These are phyloP conservation scores for Yamadazyma pseudoaaseri DNA, from an alignment of 1,139 yeast species.

Conservation along the genomic window DNA sequence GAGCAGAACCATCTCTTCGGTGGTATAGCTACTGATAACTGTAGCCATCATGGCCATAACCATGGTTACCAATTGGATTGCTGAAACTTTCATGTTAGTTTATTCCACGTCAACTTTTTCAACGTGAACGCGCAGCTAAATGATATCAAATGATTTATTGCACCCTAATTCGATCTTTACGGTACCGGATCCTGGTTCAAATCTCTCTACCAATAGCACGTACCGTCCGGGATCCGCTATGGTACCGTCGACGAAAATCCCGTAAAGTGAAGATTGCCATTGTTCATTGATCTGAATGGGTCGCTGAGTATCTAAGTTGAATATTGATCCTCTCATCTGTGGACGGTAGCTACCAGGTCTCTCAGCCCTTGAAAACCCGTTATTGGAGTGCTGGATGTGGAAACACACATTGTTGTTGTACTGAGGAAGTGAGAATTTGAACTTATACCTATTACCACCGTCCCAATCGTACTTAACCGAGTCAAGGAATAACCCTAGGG, in stretches of 20 bases:
- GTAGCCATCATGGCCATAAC: constrained; percentile 15
- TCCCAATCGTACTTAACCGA: constrained; percentile 34
- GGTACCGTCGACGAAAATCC: constrained; percentile 38
- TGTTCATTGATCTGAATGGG: constrained; percentile 35
- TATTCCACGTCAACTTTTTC: not conserved
- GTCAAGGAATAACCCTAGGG: constrained; percentile 37
- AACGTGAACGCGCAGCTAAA: too few species aligned
- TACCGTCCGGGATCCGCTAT: constrained; percentile 29
- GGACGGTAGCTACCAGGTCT: constrained; percentile 33
- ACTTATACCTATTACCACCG: constrained; percentile 34
- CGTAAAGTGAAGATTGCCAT: constrained; percentile 46
- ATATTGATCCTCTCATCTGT: constrained; percentile 44
- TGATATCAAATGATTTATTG: constrained; percentile 3
- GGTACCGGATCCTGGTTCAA: constrained; percentile 45
- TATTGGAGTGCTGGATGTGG: constrained; percentile 24
- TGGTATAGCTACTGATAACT: constrained; percentile 28
- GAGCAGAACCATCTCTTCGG: constrained; percentile 24
- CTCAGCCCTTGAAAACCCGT: constrained; percentile 19
- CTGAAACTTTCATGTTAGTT: constrained; percentile 22
- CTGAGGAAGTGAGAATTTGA: constrained; percentile 22
- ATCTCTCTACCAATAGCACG: constrained; percentile 46
- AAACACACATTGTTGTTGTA: constrained; percentile 23
- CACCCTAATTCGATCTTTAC: constrained; percentile 38
- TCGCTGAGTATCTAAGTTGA: constrained; percentile 24
- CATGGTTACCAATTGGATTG: constrained; percentile 13